These are phyloP conservation scores for Russula ochroleuca DNA, from an alignment of 768 basidiomycete genomes.

Conservation along the genomic window DNA sequence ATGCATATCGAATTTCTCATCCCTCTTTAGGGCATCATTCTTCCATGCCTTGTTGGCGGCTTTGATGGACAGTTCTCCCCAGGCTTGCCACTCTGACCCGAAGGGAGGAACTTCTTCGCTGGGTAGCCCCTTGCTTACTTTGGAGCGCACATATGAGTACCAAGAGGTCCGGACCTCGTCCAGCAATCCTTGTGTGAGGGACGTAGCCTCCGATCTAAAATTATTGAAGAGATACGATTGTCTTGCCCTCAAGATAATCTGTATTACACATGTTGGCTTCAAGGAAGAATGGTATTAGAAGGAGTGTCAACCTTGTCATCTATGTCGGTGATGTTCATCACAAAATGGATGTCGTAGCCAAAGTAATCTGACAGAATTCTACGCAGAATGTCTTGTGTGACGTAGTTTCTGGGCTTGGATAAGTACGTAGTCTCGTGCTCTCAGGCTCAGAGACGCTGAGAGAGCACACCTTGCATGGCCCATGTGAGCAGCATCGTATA, in stretches of 20 bases:
- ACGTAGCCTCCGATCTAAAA: slow-evolving; percentile 50
- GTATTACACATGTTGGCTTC: slow-evolving; percentile 1
- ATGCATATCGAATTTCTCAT: slow-evolving; percentile 94
- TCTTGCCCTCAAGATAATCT: slow-evolving; percentile 94
- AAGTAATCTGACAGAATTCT: slow-evolving; percentile 94
- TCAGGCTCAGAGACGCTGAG: neutral
- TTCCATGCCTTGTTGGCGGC: slow-evolving; percentile 57
- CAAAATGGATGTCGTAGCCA: slow-evolving; percentile 95
- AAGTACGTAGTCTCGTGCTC: neutral
- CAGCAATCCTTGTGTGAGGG: slow-evolving; percentile 57
- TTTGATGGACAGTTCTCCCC: slow-evolving; percentile 48
- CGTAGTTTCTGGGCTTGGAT: slow-evolving; percentile 70
- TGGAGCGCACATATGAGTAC: slow-evolving; percentile 55
- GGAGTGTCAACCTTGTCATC: slow-evolving; percentile 80
- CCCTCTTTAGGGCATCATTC: slow-evolving; percentile 62
- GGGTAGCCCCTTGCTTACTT: slow-evolving; percentile 62
- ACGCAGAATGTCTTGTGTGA: slow-evolving; percentile 88
- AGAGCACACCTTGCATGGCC: slow-evolving; percentile 83
- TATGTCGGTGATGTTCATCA: slow-evolving; percentile 99
- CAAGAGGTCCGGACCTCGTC: slow-evolving; percentile 58
- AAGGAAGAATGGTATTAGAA: slow-evolving; percentile 21
- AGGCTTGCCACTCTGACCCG: slow-evolving; percentile 50
- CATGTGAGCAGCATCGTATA: slow-evolving; percentile 98
- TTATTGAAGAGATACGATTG: slow-evolving; percentile 67
- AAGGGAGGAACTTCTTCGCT: slow-evolving; percentile 43